A percentile compares a stretch with the other conserved stretches of the same genome.
phyloP scores from a whole-genome alignment of 768 basidiomycete genomes.

The Psilocybe subaeruginosa region DNA sequence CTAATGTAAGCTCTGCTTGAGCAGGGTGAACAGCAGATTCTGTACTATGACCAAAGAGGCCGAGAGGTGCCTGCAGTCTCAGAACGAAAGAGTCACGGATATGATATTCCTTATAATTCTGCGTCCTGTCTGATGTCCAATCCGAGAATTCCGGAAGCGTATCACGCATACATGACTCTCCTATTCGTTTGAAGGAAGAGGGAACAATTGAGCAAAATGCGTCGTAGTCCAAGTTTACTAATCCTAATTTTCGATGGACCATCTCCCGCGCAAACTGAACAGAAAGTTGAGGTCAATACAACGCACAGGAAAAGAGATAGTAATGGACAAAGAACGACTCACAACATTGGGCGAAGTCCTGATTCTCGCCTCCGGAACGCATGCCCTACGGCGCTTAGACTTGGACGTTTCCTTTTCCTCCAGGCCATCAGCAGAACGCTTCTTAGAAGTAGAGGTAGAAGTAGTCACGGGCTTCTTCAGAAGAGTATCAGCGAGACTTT shows the following conservation, averaged over 20 bases:
- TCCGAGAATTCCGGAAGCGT: too few relatives aligned
- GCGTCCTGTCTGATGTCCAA: not conserved
- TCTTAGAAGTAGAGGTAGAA: not conserved
- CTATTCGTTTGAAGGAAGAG: conserved; percentile 9
- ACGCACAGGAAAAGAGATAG: too few relatives aligned
- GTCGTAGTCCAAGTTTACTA: conserved; percentile 4
- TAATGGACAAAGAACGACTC: too few relatives aligned
- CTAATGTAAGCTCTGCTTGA: too few relatives aligned
- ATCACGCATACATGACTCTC: not conserved
- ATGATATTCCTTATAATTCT: too few relatives aligned
- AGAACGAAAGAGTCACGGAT: too few relatives aligned
- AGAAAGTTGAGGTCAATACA: too few relatives aligned
- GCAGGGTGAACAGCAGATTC: too few relatives aligned
- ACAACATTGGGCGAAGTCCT: too few relatives aligned
- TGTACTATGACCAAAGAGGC: too few relatives aligned
- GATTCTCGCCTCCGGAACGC: not conserved
- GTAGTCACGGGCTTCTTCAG: not conserved
- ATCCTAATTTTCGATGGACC: not conserved
- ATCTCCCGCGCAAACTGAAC: not conserved
- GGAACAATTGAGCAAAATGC: conserved; percentile 2
- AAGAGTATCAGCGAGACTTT: not conserved
- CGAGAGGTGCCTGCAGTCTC: too few relatives aligned
- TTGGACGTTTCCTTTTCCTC: not conserved
- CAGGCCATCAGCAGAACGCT: not conserved
- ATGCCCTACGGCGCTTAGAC: not conserved